Evolutionary conservation across 306 rosid species (phyloP).

Genomic region (Canavalia ensiformis): DNA sequence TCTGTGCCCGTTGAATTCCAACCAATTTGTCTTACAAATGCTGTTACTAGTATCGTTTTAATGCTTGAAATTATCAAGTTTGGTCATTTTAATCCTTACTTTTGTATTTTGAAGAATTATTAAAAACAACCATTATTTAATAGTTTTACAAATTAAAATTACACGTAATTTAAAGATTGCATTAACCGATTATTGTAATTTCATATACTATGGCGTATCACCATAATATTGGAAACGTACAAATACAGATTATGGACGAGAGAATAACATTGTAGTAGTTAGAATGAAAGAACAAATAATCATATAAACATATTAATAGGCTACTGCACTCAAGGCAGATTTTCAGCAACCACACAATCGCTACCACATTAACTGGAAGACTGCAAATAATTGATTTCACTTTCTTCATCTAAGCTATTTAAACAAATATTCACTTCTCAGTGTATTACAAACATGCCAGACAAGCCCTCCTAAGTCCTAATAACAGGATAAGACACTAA

Average conservation of each 20-base stretch:
- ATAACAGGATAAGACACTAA: neutral
- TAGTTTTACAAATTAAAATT: too few relatives aligned
- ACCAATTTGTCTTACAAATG: neutral
- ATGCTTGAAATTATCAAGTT: too few relatives aligned
- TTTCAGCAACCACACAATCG: neutral
- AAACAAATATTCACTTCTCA: conserved; percentile 13
- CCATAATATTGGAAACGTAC: too few relatives aligned
- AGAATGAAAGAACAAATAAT: neutral
- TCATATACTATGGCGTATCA: too few relatives aligned
- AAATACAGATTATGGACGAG: too few relatives aligned
- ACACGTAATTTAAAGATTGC: too few relatives aligned
- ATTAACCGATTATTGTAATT: too few relatives aligned
- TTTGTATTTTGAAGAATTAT: too few relatives aligned
- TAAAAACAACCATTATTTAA: too few relatives aligned
- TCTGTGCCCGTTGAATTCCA: neutral
- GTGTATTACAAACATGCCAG: neutral
- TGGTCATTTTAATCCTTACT: too few relatives aligned
- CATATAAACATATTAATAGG: neutral
- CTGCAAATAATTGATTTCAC: neutral
- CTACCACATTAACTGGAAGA: neutral
- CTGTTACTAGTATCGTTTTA: too few relatives aligned
- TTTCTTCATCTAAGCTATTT: neutral
- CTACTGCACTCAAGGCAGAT: neutral
- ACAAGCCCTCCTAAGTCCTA: neutral
- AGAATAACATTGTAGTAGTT: neutral